Percentiles rank a stretch among this genome's conserved stretches.
These are phyloP conservation scores for Fusarium sp. DNA, from an alignment of 2,329 filamentous ascomycete genomes.

Conservation along the genomic window DNA sequence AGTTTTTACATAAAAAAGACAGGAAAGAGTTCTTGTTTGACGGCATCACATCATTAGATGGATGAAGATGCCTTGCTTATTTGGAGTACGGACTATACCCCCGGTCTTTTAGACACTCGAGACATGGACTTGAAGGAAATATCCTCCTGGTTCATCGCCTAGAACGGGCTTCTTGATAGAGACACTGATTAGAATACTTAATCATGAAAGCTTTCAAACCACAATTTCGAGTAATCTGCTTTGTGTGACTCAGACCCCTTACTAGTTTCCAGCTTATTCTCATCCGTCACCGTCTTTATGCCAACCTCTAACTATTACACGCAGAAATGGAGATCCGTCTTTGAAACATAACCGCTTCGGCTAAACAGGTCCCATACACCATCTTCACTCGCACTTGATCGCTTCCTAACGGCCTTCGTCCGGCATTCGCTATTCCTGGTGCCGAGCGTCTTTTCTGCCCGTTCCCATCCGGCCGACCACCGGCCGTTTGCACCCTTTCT, in stretches of 20 bases:
- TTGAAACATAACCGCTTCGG: conserved; percentile 9
- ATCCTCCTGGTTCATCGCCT: conserved; percentile 41
- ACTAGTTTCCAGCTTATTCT: neutral
- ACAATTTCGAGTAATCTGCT: neutral
- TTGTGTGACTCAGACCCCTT: neutral
- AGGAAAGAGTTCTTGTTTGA: conserved; percentile 9
- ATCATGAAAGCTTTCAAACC: conserved; percentile 35
- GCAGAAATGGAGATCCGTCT: neutral
- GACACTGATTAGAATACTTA: conserved; percentile 43
- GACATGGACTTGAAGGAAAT: conserved; percentile 26
- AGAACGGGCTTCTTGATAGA: conserved; percentile 50
- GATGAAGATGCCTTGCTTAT: conserved; percentile 21
- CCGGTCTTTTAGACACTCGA: conserved; percentile 50
- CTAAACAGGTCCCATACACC: conserved; percentile 20
- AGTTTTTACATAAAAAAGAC: conserved; percentile 35
- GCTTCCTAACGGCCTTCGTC: conserved; percentile 17
- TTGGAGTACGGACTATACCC: conserved; percentile 50
- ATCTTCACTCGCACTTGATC: neutral
- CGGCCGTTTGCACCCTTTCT: neutral
- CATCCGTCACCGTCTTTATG: too few species aligned
- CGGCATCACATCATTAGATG: neutral
- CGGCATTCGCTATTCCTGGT: conserved; percentile 37
- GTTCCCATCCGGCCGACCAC: conserved; percentile 30
- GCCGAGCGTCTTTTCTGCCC: conserved; percentile 6
- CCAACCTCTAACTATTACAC: neutral